Evolutionary conservation across 2,329 filamentous ascomycete species (phyloP).

Genomic region (Aspergillus ustus): DNA sequence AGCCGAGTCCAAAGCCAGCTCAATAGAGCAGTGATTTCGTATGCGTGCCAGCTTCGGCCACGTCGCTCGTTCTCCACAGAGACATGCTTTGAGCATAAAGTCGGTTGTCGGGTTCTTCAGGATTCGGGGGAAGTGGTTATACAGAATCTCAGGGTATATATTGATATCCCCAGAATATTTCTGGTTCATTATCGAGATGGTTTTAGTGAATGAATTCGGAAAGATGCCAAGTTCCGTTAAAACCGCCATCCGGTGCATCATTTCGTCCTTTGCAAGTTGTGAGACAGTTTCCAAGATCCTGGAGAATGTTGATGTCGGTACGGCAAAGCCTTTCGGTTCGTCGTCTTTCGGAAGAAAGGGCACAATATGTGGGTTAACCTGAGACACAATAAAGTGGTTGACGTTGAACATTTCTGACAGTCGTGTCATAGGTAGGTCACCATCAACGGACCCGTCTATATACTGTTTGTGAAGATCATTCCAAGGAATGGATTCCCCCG

Average conservation of each 20-base stretch:
- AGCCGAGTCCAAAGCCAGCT: slow-evolving; percentile 68
- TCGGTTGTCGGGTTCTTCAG: slow-evolving; percentile 82
- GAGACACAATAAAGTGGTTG: slow-evolving; percentile 96
- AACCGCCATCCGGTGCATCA: slow-evolving; percentile 78
- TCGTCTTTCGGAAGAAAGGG: slow-evolving; percentile 82
- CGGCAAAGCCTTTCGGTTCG: slow-evolving; percentile 38
- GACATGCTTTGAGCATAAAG: slow-evolving; percentile 80
- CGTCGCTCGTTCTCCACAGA: slow-evolving; percentile 81
- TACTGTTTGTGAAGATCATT: slow-evolving; percentile 82
- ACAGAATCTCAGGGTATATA: slow-evolving; percentile 79
- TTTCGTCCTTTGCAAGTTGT: slow-evolving; percentile 76
- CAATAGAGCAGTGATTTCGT: slow-evolving; percentile 84
- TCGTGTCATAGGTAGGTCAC: slow-evolving; percentile 87
- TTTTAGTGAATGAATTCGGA: slow-evolving; percentile 77
- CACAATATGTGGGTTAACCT: slow-evolving; percentile 93
- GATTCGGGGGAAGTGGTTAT: slow-evolving; percentile 74
- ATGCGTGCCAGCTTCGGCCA: slow-evolving; percentile 90
- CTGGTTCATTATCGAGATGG: slow-evolving; percentile 80
- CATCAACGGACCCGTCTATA: slow-evolving; percentile 95
- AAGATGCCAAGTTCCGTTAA: slow-evolving; percentile 80
- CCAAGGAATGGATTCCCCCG: slow-evolving; percentile 78
- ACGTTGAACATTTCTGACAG: slow-evolving; percentile 96
- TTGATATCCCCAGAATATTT: slow-evolving; percentile 96
- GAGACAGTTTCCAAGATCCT: slow-evolving; percentile 70
- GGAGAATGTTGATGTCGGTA: slow-evolving; percentile 40